These are phyloP conservation scores for Ochetophila trinervis DNA, from an alignment of 306 rosid species.

Conservation along the genomic window DNA sequence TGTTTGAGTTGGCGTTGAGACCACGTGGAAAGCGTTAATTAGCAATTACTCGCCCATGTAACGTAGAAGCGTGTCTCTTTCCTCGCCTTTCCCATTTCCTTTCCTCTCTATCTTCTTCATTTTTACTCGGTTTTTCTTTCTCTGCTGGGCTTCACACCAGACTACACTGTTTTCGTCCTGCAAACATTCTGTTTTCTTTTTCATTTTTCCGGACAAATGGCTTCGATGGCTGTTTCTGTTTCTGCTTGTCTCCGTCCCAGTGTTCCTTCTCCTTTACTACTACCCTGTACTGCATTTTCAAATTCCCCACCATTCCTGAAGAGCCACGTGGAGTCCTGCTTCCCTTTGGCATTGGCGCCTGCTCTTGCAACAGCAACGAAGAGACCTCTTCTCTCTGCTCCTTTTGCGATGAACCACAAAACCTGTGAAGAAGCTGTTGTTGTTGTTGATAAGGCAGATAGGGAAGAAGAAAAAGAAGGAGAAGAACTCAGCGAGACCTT, in stretches of 20 bases:
- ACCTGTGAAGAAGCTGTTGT: neutral
- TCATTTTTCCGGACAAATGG: conserved; percentile 29
- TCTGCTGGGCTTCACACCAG: neutral
- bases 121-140: too few relatives aligned
- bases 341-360: conserved; percentile 16
- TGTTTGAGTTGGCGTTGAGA: conserved; percentile 12
- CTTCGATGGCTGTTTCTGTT: conserved; percentile 24
- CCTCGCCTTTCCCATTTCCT: conserved; percentile 44
- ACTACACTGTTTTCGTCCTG: conserved; percentile 3
- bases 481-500: conserved; percentile 36
- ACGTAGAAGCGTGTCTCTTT: conserved; percentile 63
- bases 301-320: conserved; percentile 24
- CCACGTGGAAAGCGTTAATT: conserved; percentile 14
- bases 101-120: neutral
- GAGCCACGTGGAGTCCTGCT: conserved; percentile 16
- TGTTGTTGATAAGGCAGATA: neutral
- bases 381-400: conserved; percentile 15
- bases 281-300: conserved; percentile 25
- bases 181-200: neutral
- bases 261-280: conserved; percentile 16
- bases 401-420: conserved; percentile 18
- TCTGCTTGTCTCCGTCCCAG: conserved; percentile 21
- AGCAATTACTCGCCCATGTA: neutral
- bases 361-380: conserved; percentile 2
- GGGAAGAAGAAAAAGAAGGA: conserved; percentile 19